phyloP scores from a whole-genome alignment of 1,139 yeast species.

The Yamadazyma blattariae region DNA sequence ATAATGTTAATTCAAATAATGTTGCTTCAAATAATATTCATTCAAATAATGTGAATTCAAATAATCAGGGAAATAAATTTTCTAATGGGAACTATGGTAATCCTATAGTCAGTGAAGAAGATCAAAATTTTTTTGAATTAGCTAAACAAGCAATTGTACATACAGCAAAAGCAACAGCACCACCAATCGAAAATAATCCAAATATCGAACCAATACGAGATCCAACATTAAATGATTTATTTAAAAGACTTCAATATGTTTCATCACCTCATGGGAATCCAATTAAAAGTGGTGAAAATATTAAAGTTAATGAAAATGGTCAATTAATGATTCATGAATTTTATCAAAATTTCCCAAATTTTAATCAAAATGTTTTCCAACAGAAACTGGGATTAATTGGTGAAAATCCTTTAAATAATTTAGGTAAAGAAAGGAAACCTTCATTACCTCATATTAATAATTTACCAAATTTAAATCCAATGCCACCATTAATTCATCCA shows the following conservation, averaged over 20 bases:
- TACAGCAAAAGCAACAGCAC: conserved; percentile 29
- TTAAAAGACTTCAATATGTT: conserved; percentile 51
- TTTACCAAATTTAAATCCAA: neutral
- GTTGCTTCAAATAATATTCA: too few relatives aligned
- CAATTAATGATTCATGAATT: conserved; percentile 44
- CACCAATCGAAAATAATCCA: too few relatives aligned
- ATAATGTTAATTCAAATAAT: too few relatives aligned
- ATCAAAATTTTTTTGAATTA: conserved; percentile 37
- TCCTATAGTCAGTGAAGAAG: conserved; percentile 24
- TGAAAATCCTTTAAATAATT: conserved; percentile 8
- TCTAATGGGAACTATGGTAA: conserved; percentile 3
- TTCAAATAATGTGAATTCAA: neutral
- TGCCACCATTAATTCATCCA: too few relatives aligned
- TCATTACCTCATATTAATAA: neutral
- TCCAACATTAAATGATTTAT: conserved; percentile 53
- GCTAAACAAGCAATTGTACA: conserved; percentile 49
- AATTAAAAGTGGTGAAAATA: conserved; percentile 31
- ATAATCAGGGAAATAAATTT: neutral
- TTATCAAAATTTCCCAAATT: conserved; percentile 42
- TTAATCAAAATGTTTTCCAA: conserved; percentile 40
- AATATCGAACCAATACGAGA: conserved; percentile 29
- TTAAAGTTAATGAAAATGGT: conserved; percentile 41
- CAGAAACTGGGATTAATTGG: conserved; percentile 7
- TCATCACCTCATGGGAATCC: conserved; percentile 55
- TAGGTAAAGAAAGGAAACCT: neutral